Evolutionary conservation across 352 stramenopile genomes (phyloP), one percentile per base, ranked within the genome.

Genomic region (Phytophthora lateralis): DNA sequence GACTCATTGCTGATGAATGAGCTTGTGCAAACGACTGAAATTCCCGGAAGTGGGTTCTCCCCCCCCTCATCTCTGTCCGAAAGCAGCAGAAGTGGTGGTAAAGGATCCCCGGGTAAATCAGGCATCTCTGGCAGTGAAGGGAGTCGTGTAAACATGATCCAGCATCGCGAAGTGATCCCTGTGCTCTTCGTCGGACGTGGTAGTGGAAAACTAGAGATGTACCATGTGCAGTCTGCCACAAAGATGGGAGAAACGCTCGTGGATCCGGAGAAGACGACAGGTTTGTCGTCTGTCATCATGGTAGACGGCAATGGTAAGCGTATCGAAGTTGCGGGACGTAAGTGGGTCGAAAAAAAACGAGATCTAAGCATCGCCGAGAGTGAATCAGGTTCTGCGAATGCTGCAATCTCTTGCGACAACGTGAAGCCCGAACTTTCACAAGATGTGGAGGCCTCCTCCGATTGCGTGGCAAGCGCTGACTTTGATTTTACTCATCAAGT

Each of bases 181-280:
- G 69, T 90, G 2, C 65, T 93, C 3, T 91, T 90, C 60, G 75
- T 91, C 18, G 85, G 85, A 10, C 78, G 85, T 35, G 80, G 81
- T 5, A 86, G 77, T 12, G 79, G 82, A 0, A 85, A 86, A 52
- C 32, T 91, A 21, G 80, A 94, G 55, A 84, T 91, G 74, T 94
- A 83, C 39, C 79, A 94, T 53, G 53, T 91, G 2, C 73, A 89
- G 17, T 80, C 82, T 3, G 76, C 78, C 7, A 82, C 63, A 45
- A 91, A 91, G 50, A 87, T 91, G 42, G 80, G 71, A 26, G 78
- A 89, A 69, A 85, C 63, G 10, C 44, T 89, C 0, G 68, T 89
- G 4, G 80, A 91, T 66, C 45, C 52, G 0, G 44, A 76, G 20
- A 86, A 80, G 44, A 24, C 55, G 0, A 64, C 60, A 10, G 59